Conservation (phyloP, 2,329 filamentous ascomycete genomes). For the Tolypocladium cylindrosporum region DNA sequence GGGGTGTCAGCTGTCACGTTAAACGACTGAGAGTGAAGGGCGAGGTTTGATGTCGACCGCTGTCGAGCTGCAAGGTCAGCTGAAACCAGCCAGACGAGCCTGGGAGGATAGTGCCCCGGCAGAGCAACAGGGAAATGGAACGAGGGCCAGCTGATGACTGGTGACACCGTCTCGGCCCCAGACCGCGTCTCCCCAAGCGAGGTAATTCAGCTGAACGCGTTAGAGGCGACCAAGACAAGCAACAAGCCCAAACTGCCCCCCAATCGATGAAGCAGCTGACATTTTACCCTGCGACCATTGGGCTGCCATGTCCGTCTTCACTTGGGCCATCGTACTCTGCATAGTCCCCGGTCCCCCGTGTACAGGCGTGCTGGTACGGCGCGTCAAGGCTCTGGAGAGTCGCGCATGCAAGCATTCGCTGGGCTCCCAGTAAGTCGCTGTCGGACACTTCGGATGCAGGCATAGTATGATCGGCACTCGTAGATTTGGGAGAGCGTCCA, state of each 20-base stretch:
- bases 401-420: neutral
- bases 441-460: no score
- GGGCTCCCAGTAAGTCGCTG: neutral
- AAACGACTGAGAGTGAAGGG: no score
- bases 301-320: constrained; percentile 36
- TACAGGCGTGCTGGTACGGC: constrained; percentile 35
- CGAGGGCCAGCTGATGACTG: neutral
- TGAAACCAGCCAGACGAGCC: no score
- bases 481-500: no score
- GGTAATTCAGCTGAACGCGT: neutral
- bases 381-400: constrained; percentile 22
- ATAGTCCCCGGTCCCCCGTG: constrained; percentile 40
- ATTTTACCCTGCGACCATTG: constrained; percentile 52
- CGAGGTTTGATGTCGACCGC: no score
- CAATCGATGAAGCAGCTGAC: constrained; percentile 41
- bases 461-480: no score
- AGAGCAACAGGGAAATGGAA: neutral
- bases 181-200: neutral
- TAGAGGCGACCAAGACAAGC: neutral
- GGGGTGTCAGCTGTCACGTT: no score
- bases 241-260: constrained; percentile 1
- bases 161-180: neutral
- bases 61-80: no score
- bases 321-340: constrained; percentile 46
- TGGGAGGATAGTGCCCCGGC: neutral